A percentile compares a stretch with the other conserved stretches of the same genome.
Conservation (phyloP, 2,329 filamentous ascomycete species). For the Fusarium graminum region DNA sequence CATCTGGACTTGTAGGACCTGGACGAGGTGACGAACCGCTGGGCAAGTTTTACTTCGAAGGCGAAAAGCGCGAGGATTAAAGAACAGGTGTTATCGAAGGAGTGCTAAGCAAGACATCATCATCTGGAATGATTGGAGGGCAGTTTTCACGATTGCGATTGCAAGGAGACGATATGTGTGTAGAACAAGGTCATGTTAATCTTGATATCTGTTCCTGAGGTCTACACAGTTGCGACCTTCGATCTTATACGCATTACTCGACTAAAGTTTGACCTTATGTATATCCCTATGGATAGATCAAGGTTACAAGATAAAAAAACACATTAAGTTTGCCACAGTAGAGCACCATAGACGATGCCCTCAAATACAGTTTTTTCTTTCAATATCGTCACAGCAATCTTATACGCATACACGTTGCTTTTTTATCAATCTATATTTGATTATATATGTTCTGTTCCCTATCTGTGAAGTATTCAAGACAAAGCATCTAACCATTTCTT, state of each 20-base stretch:
- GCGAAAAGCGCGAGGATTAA: slow-evolving; percentile 48
- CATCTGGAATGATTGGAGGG: not conserved
- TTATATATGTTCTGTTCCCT: not conserved
- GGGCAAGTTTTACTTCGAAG: slow-evolving; percentile 73
- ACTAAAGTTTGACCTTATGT: too few relatives aligned
- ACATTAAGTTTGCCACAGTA: too few relatives aligned
- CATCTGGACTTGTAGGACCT: slow-evolving; percentile 58
- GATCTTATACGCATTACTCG: too few relatives aligned
- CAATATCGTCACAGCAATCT: too few relatives aligned
- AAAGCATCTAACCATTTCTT: too few relatives aligned
- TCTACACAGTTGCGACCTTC: not conserved
- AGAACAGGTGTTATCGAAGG: not conserved
- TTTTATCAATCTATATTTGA: not conserved
- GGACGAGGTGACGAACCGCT: slow-evolving; percentile 61
- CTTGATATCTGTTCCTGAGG: not conserved
- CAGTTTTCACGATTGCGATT: slow-evolving; percentile 6
- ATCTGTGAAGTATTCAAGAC: not conserved
- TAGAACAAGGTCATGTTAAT: not conserved
- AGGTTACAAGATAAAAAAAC: too few relatives aligned
- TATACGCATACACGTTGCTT: slow-evolving; percentile 15
- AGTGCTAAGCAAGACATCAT: not conserved
- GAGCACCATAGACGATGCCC: too few relatives aligned
- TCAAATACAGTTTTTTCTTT: too few relatives aligned
- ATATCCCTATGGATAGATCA: too few relatives aligned
- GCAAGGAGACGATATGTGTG: not conserved